Evolutionary conservation across 306 rosid species (phyloP), one percentile per base, ranked within the genome.

Genomic region (Canavalia ensiformis): DNA sequence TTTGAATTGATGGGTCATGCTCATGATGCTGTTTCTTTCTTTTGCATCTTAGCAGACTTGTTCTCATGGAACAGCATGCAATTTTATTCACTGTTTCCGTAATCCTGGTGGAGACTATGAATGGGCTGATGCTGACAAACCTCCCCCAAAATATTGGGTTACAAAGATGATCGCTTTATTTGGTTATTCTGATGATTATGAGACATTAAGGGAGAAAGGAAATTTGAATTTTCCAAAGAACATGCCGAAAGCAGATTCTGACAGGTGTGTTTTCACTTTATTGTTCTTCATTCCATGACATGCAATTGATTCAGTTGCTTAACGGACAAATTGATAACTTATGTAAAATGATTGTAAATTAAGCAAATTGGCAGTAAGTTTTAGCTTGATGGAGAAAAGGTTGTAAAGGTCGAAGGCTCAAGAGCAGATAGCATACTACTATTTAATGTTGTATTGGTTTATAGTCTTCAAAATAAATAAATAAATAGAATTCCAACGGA

Each of bases 21-120:
- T 47, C 79, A 52, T 49, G 51, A 65, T 46, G 60, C 42, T 75
- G 67, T 65, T 62, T 74, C 47, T 57, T 18, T 25, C 57, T 8
- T 76, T 82, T 74, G 47, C 54, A 81, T 74, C 75, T 72, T 68
- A 51, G 71, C 93, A 95, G 99, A 89, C 97, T 8, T 95, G 99
- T 84, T 93, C 97, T 65, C 95, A 58, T 77, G 97, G 99, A 84
- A 88, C 92, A 31, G 90, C 97, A 33, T 95, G 97, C 91, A 95
- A 95, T 87, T 95, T 95, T 85, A 95, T 95, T 79, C 99, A 95
- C 80, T 91, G 97, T 87, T 91, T 95, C 83, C 91, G 83, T 49
- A 95, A 95, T 90, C 98, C 98, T 83, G 95, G 98, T 28, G 93
- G 94, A 50, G 95, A 95, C 79, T 95, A 95, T 89, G 97, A 89